Evolutionary conservation across 306 rosid species (phyloP).

Genomic region (Cicer judaicum): DNA sequence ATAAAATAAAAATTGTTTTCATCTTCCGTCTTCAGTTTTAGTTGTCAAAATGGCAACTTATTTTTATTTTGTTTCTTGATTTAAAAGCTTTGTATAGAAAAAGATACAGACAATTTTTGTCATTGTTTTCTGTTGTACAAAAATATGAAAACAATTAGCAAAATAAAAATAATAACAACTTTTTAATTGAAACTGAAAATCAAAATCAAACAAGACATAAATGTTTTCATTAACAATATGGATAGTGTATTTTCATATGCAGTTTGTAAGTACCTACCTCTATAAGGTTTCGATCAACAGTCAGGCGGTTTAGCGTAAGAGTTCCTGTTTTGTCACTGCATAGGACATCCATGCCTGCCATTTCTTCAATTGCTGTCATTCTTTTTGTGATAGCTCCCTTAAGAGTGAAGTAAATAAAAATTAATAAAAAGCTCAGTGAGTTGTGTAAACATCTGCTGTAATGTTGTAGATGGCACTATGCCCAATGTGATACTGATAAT

Average conservation of each 20-base stretch:
- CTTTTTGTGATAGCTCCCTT: conserved; percentile 92
- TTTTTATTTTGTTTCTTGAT: neutral
- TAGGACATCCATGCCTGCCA: conserved; percentile 95
- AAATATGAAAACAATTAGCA: neutral
- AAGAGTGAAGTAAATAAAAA: conserved; percentile 34
- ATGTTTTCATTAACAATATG: conserved; percentile 15
- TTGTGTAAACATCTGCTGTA: conserved; percentile 12
- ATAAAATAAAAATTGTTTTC: neutral
- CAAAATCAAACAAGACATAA: neutral
- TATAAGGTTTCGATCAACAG: conserved; percentile 72
- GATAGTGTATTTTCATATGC: conserved; percentile 1
- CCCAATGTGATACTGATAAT: neutral
- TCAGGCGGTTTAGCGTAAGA: conserved; percentile 82
- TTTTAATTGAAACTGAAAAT: neutral
- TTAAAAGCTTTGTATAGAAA: neutral
- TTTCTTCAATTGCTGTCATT: conserved; percentile 96
- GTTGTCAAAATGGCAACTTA: neutral
- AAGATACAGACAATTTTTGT: neutral
- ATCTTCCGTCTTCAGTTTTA: neutral
- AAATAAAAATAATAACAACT: neutral
- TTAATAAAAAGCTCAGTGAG: conserved; percentile 34
- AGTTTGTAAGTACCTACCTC: conserved; percentile 66
- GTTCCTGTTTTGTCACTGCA: conserved; percentile 97
- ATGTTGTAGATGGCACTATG: neutral
- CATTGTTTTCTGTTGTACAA: neutral